These are phyloP conservation scores for Pouteria glomerata DNA, from an alignment of 148 eudicot genomes.

Conservation along the genomic window DNA sequence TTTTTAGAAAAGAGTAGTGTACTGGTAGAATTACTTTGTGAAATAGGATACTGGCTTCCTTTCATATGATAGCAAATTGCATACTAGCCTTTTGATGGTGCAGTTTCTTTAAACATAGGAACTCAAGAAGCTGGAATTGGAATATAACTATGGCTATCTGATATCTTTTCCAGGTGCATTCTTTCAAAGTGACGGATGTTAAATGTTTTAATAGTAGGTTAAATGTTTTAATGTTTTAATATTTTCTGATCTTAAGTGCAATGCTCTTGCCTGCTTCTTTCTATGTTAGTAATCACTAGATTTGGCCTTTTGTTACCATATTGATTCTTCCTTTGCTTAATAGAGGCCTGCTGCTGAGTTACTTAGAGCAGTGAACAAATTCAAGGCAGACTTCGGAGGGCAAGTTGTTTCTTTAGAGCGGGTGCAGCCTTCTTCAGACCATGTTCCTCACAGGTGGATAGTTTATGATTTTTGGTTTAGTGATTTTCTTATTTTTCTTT, in stretches of 20 bases:
- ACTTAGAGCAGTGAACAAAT: conserved; percentile 79
- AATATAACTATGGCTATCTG: background rate
- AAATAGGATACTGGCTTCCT: background rate
- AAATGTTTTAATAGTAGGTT: background rate
- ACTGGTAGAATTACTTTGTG: background rate
- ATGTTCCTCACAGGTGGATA: conserved; percentile 90
- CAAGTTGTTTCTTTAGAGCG: conserved; percentile 85
- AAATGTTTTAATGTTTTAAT: conserved; percentile 4
- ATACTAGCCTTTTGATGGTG: background rate
- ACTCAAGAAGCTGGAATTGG: conserved; percentile 4
- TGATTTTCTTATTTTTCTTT: background rate
- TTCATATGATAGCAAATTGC: background rate
- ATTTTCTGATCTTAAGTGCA: background rate
- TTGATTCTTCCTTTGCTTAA: conserved; percentile 10
- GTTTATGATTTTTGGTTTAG: background rate
- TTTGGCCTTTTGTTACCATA: background rate
- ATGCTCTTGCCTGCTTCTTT: background rate
- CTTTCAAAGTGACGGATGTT: background rate
- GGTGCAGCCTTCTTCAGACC: conserved; percentile 93
- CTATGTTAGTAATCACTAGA: background rate
- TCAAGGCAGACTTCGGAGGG: conserved; percentile 91
- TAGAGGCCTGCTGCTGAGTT: conserved; percentile 88
- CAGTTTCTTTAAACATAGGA: background rate
- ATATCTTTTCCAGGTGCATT: background rate
- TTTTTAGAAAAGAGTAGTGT: background rate